Conservation (phyloP, 202 grass and related monocot genomes). For the Schoenoplectus tabernaemontani region DNA sequence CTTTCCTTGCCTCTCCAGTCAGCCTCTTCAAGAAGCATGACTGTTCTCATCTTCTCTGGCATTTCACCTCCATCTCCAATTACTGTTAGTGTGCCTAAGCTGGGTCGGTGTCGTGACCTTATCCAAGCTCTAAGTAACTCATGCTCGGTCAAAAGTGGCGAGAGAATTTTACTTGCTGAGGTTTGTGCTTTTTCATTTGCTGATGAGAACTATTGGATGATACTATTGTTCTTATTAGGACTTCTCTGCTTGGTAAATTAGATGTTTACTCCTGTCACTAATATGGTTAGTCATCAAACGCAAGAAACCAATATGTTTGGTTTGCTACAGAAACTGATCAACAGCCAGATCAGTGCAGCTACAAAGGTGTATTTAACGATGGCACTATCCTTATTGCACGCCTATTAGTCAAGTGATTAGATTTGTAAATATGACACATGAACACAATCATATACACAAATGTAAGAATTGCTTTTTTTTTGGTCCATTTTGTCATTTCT, state of each 20-base stretch:
- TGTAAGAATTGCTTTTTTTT: not conserved
- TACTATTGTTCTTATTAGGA: not conserved
- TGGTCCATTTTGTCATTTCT: not conserved
- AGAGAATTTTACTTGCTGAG: slow-evolving; percentile 92
- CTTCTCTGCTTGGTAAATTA: not conserved
- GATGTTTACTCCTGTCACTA: not conserved
- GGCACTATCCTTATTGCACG: not conserved
- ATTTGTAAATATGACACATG: not conserved
- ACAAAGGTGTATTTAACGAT: not conserved
- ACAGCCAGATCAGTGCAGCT: not conserved
- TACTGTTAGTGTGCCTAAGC: slow-evolving; percentile 92
- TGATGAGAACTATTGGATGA: not conserved
- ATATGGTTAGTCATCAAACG: too few species aligned
- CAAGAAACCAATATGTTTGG: not conserved
- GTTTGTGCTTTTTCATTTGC: slow-evolving; percentile 38
- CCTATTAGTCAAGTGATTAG: not conserved
- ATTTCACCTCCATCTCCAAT: slow-evolving; percentile 53
- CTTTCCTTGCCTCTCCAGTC: slow-evolving; percentile 96
- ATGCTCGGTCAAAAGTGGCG: slow-evolving; percentile 67
- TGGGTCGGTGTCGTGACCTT: slow-evolving; percentile 79
- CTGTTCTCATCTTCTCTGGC: slow-evolving; percentile 58
- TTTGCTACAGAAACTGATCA: not conserved
- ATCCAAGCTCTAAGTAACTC: slow-evolving; percentile 69
- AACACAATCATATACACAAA: not conserved
- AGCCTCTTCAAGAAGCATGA: slow-evolving; percentile 73